phyloP scores from a whole-genome alignment of 306 rosid genomes.

The Sindora glabra region DNA sequence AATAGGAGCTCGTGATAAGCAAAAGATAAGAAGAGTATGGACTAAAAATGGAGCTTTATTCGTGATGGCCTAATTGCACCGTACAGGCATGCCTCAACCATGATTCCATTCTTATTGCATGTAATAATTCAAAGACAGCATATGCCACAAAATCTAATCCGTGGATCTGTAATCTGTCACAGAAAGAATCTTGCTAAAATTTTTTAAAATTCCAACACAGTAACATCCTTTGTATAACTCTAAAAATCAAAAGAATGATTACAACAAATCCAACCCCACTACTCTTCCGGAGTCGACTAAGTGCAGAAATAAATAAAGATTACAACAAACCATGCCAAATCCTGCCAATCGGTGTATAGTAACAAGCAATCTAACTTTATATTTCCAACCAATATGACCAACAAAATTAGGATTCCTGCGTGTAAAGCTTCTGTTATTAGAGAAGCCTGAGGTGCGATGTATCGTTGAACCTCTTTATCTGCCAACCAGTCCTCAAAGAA shows the following conservation, averaged over 20 bases:
- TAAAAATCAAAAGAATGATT: slow-evolving; percentile 40
- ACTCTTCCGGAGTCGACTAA: slow-evolving; percentile 36
- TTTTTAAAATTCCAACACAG: background rate
- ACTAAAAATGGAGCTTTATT: background rate
- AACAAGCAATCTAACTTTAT: slow-evolving; percentile 26
- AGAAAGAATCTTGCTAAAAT: no score
- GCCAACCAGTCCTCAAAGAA: slow-evolving; percentile 95
- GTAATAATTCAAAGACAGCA: background rate
- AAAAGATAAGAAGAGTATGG: background rate
- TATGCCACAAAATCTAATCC: background rate
- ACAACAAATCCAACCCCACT: slow-evolving; percentile 64
- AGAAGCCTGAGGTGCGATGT: slow-evolving; percentile 94
- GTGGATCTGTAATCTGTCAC: background rate
- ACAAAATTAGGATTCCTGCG: background rate
- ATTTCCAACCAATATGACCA: slow-evolving; percentile 19
- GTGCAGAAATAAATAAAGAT: slow-evolving; percentile 35
- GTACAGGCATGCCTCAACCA: background rate
- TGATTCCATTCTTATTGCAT: background rate
- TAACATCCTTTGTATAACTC: background rate
- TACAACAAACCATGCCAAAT: slow-evolving; percentile 35
- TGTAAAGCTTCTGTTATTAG: slow-evolving; percentile 26
- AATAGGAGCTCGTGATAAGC: slow-evolving; percentile 16
- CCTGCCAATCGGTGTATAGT: slow-evolving; percentile 13
- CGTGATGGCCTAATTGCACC: background rate
- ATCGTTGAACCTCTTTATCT: slow-evolving; percentile 80